Evolutionary conservation across 1,284 basidiomycete species (phyloP).

Genomic region (Cryptococcus neoformans): DNA sequence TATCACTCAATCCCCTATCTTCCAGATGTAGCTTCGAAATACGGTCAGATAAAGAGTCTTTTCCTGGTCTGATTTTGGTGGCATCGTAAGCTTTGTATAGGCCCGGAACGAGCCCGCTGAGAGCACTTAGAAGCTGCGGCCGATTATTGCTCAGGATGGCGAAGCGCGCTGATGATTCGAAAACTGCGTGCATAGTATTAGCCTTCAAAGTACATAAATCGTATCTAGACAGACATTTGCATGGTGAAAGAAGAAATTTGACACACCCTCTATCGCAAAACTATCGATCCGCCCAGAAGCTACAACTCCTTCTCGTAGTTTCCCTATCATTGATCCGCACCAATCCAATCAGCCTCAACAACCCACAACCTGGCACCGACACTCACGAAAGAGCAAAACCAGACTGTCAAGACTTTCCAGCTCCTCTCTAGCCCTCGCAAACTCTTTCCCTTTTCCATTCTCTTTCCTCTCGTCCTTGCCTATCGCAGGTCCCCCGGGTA

Average conservation of each 20-base stretch:
- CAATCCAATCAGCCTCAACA: neutral
- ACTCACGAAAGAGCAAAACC: conserved; percentile 41
- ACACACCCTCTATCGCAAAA: conserved; percentile 46
- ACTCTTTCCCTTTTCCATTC: neutral
- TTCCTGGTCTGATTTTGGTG: neutral
- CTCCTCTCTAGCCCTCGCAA: conserved; percentile 21
- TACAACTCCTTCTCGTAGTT: conserved; percentile 47
- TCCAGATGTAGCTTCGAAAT: neutral
- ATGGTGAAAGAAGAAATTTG: neutral
- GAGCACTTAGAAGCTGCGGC: conserved; percentile 37
- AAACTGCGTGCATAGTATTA: conserved; percentile 22
- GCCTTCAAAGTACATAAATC: neutral
- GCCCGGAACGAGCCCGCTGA: conserved; percentile 42
- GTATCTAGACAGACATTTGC: neutral
- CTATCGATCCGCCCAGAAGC: conserved; percentile 39
- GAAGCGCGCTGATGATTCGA: conserved; percentile 40
- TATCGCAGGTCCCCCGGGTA: neutral
- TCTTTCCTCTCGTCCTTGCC: neutral
- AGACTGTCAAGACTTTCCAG: conserved; percentile 39
- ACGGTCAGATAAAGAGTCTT: neutral
- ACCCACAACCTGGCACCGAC: neutral
- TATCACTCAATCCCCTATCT: conserved; percentile 1
- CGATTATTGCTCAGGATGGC: conserved; percentile 38
- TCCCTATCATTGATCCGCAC: conserved; percentile 25
- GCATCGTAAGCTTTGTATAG: conserved; percentile 27